Evolutionary conservation across 2,329 filamentous ascomycete genomes (phyloP).

Genomic region (Fusarium pseudocircinatum): DNA sequence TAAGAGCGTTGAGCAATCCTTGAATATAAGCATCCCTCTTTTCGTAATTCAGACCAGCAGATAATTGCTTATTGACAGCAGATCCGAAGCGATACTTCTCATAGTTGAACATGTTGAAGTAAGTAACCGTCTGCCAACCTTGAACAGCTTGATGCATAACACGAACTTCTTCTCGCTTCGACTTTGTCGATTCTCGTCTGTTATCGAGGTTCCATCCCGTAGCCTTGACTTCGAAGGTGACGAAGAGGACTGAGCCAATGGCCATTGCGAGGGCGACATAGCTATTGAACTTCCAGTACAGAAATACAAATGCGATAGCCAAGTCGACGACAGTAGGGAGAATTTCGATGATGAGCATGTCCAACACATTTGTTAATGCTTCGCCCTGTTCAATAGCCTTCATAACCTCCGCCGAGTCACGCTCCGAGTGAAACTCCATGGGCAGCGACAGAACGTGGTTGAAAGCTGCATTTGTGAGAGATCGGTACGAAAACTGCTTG

Average conservation of each 20-base stretch:
- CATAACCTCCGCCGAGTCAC: constrained; percentile 71
- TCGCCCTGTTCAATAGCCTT: constrained; percentile 71
- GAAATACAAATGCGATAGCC: constrained; percentile 66
- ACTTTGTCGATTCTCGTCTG: constrained; percentile 50
- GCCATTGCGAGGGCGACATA: constrained; percentile 60
- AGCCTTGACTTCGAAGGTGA: constrained; percentile 45
- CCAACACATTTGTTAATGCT: constrained; percentile 67
- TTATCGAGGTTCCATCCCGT: constrained; percentile 51
- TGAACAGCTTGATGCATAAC: constrained; percentile 67
- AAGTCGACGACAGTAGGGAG: constrained; percentile 71
- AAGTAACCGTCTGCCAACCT: constrained; percentile 67
- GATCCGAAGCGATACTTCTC: constrained; percentile 43
- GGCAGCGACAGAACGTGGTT: constrained; percentile 74
- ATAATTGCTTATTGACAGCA: constrained; percentile 41
- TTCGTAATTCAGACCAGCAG: constrained; percentile 32
- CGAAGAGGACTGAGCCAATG: constrained; percentile 24
- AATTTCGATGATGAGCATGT: constrained; percentile 68
- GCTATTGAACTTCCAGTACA: constrained; percentile 70
- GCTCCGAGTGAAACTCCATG: constrained; percentile 75
- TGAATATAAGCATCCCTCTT: constrained; percentile 38
- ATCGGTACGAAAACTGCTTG: constrained; percentile 57
- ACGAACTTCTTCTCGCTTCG: constrained; percentile 59
- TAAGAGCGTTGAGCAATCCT: constrained; percentile 52
- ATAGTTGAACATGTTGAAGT: constrained; percentile 50
- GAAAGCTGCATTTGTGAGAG: constrained; percentile 69